Evolutionary conservation across 768 basidiomycete genomes (phyloP).

Genomic region (Pulveroboletus sp.): DNA sequence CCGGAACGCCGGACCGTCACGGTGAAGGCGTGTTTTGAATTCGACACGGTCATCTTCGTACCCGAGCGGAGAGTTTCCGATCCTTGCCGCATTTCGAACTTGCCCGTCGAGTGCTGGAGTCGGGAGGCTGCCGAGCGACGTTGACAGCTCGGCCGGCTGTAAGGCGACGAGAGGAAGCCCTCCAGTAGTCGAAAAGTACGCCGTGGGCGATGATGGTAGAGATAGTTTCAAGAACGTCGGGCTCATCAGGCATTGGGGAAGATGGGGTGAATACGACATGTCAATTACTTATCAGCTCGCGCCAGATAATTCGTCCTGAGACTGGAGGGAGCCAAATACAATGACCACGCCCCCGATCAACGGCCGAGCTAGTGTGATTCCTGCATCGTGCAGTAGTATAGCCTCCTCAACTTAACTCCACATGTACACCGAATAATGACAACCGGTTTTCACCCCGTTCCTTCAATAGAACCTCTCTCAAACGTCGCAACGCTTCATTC

Average conservation of each 20-base stretch:
- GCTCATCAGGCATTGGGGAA: too few relatives aligned
- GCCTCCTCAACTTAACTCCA: not conserved
- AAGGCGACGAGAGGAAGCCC: not conserved
- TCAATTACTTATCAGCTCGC: too few relatives aligned
- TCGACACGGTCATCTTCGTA: constrained; percentile 1
- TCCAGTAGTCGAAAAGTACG: not conserved
- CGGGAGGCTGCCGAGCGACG: too few relatives aligned
- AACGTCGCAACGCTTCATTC: constrained; percentile 65
- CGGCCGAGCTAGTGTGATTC: not conserved
- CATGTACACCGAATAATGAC: not conserved
- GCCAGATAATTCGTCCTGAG: not conserved
- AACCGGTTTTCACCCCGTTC: constrained; percentile 17
- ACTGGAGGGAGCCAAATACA: not conserved
- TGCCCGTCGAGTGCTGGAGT: not conserved
- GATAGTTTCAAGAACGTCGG: too few relatives aligned
- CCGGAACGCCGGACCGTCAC: not conserved
- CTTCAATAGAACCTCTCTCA: constrained; percentile 41
- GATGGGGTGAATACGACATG: too few relatives aligned
- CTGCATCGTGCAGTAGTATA: constrained; percentile 5
- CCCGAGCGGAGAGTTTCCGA: constrained; percentile 4
- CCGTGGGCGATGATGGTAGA: not conserved
- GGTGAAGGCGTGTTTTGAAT: constrained; percentile 10
- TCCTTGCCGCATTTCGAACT: not conserved
- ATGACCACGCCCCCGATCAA: not conserved
- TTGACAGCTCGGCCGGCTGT: too few relatives aligned